Percentiles rank a stretch among this genome's conserved stretches.
phyloP scores from a whole-genome alignment of 2,329 filamentous ascomycete species.

The Cercospora zeina region DNA sequence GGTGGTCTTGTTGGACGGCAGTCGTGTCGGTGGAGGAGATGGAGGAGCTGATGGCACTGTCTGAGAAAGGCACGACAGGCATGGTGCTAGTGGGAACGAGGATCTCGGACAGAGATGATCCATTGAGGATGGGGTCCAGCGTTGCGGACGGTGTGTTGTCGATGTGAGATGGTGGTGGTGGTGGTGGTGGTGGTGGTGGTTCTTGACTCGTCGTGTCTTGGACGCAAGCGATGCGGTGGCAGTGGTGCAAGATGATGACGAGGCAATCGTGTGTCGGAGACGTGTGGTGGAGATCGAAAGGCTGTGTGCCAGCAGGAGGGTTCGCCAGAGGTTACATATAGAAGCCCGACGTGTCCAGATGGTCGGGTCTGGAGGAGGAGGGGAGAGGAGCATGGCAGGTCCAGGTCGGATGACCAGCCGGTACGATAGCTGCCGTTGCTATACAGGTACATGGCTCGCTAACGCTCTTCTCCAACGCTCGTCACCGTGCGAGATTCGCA shows the following conservation, averaged over 20 bases:
- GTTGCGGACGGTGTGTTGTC: too few species aligned
- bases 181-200: slow-evolving; percentile 11
- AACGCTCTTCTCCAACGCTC: slow-evolving; percentile 8
- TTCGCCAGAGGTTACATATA: background rate
- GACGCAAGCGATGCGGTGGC: background rate
- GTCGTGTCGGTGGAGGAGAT: slow-evolving; percentile 14
- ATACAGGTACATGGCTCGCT: slow-evolving; percentile 3
- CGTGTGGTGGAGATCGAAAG: background rate
- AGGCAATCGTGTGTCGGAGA: background rate
- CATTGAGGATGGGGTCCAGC: slow-evolving; percentile 25
- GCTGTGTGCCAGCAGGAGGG: background rate
- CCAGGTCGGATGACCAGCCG: slow-evolving; percentile 5
- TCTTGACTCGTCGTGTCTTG: slow-evolving; percentile 4
- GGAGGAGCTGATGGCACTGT: slow-evolving; percentile 17
- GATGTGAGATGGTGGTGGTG: slow-evolving; percentile 11
- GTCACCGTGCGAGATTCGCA: slow-evolving; percentile 4
- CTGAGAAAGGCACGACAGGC: slow-evolving; percentile 37
- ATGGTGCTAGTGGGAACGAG: slow-evolving; percentile 35
- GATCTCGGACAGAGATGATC: slow-evolving; percentile 38
- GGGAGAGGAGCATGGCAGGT: background rate
- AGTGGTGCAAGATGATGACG: background rate
- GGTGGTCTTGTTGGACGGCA: slow-evolving; percentile 14
- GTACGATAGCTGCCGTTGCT: background rate
- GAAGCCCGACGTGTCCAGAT: background rate
- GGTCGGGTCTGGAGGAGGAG: background rate